Evolutionary conservation across 2,329 filamentous ascomycete species (phyloP).

Genomic region (Penicillium occitanis): DNA sequence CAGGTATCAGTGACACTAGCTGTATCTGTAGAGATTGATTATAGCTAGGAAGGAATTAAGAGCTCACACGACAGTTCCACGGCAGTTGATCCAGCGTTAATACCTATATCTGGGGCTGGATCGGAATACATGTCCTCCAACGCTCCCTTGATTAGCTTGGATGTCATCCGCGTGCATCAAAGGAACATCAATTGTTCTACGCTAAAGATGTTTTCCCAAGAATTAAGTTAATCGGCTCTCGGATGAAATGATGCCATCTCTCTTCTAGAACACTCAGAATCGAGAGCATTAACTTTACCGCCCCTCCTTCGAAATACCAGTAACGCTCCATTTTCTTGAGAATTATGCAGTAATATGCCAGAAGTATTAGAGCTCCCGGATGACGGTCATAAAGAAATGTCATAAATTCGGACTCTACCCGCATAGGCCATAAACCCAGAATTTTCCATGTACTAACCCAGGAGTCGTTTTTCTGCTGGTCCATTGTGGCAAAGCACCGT

Average conservation of each 20-base stretch:
- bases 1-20: neutral
- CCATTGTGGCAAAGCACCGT: neutral
- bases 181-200: neutral
- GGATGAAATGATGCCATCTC: neutral
- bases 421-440: slow-evolving; percentile 38
- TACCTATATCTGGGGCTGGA: neutral
- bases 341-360: slow-evolving; percentile 41
- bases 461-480: slow-evolving; percentile 23
- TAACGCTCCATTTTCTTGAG: slow-evolving; percentile 35
- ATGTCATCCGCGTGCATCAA: neutral
- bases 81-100: neutral
- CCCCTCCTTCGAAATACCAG: slow-evolving; percentile 40
- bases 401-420: slow-evolving; percentile 35
- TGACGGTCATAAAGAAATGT: slow-evolving; percentile 32
- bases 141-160: neutral
- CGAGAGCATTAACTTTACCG: neutral
- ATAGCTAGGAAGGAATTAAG: neutral
- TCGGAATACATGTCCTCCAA: neutral
- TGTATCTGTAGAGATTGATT: neutral
- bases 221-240: neutral
- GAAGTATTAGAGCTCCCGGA: slow-evolving; percentile 37
- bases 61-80: neutral
- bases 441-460: slow-evolving; percentile 30
- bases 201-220: neutral
- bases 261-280: slow-evolving; percentile 5